Percentiles rank a stretch among this genome's conserved stretches.
phyloP scores from a whole-genome alignment of 352 stramenopile genomes.

The Globisporangium emineosum region DNA sequence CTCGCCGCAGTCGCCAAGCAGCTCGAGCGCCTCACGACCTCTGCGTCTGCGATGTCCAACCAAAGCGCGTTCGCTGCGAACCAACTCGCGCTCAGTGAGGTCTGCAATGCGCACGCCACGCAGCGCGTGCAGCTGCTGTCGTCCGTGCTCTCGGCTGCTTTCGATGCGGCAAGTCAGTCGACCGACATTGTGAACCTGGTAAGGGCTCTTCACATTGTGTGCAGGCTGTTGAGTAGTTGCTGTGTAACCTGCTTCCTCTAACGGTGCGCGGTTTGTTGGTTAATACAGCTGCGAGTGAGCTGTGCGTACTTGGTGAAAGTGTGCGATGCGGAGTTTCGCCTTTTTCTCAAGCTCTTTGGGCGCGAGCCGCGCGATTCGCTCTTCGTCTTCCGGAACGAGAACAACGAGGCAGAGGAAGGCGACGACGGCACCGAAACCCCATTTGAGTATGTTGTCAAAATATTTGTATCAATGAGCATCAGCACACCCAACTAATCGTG shows the following conservation, averaged over 20 bases:
- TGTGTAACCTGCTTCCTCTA: background rate
- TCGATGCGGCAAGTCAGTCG: constrained; percentile 46
- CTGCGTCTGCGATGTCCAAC: constrained; percentile 16
- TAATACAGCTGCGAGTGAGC: constrained; percentile 48
- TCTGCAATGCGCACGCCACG: constrained; percentile 50
- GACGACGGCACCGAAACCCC: constrained; percentile 50
- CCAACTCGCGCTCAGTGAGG: constrained; percentile 43
- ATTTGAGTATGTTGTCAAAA: constrained; percentile 53
- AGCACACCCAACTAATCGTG: background rate
- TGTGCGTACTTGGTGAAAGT: constrained; percentile 66
- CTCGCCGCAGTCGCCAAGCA: constrained; percentile 58
- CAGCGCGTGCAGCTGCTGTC: constrained; percentile 62
- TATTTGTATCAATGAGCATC: background rate
- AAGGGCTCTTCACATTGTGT: background rate
- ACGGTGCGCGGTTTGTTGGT: background rate
- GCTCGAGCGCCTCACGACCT: constrained; percentile 42
- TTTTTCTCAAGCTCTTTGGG: constrained; percentile 74
- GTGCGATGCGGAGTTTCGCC: constrained; percentile 68
- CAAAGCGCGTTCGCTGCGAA: constrained; percentile 37
- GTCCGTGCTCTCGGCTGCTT: constrained; percentile 42
- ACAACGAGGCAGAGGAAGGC: constrained; percentile 26
- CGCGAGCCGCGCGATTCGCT: constrained; percentile 52
- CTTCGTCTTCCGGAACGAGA: constrained; percentile 41
- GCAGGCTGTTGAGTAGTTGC: too few relatives aligned
- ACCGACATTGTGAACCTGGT: constrained; percentile 75